A percentile compares a stretch with the other conserved stretches of the same genome.
Evolutionary conservation across 2,329 filamentous ascomycete genomes (phyloP).

Genomic region (Rhinocladiella mackenziei): DNA sequence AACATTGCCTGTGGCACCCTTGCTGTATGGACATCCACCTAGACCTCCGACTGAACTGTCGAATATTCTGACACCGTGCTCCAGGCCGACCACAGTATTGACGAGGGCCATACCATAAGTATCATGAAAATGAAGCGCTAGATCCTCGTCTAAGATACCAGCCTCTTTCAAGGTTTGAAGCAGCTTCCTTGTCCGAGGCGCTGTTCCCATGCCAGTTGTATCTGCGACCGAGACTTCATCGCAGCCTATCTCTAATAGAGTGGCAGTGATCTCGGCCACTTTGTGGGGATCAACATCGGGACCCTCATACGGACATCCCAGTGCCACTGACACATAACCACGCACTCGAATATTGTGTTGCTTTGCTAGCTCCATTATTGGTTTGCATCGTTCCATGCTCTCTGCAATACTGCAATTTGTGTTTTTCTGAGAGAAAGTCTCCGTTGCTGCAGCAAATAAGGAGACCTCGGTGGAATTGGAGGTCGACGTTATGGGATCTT

Average conservation of each 20-base stretch:
- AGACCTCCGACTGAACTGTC: conserved; percentile 61
- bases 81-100: conserved; percentile 59
- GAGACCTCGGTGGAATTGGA: conserved; percentile 53
- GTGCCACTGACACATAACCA: conserved; percentile 61
- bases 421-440: conserved; percentile 61
- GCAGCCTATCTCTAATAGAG: conserved; percentile 61
- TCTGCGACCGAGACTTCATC: conserved; percentile 64
- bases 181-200: conserved; percentile 56
- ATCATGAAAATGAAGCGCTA: conserved; percentile 64
- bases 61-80: conserved; percentile 61
- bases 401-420: conserved; percentile 63
- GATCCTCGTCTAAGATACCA: conserved; percentile 56
- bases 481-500: conserved; percentile 39
- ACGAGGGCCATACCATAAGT: conserved; percentile 63
- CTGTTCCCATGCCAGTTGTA: conserved; percentile 65
- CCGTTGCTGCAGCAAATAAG: conserved; percentile 62
- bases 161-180: conserved; percentile 57
- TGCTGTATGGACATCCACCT: conserved; percentile 62
- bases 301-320: conserved; percentile 64
- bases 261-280: conserved; percentile 59
- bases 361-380: conserved; percentile 55
- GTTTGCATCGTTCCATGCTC: conserved; percentile 56
- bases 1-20: conserved; percentile 63
- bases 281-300: conserved; percentile 57
- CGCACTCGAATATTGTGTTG: conserved; percentile 55